Conservation (phyloP, 805 yeast species). For the Teunomyces panamensis region DNA sequence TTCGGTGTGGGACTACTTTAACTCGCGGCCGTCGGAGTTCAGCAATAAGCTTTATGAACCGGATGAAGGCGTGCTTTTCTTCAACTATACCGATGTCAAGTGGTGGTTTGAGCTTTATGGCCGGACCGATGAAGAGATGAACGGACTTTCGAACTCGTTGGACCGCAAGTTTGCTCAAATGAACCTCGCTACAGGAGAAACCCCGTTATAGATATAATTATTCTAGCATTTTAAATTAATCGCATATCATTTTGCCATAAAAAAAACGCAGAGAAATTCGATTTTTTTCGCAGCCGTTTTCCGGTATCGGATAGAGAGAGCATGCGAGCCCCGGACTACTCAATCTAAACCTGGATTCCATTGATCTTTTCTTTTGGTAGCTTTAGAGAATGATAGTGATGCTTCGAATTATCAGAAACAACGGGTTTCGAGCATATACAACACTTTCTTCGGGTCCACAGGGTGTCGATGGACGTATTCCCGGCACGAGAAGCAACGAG, state of each 20-base stretch:
- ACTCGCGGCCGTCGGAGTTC: slow-evolving; percentile 71
- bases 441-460: slow-evolving; percentile 26
- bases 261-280: too few species aligned
- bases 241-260: background rate
- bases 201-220: background rate
- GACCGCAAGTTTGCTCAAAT: slow-evolving; percentile 42
- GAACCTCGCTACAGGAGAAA: slow-evolving; percentile 15
- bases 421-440: background rate
- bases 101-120: slow-evolving; percentile 94
- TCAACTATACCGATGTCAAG: slow-evolving; percentile 58
- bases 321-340: slow-evolving; percentile 5
- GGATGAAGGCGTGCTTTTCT: slow-evolving; percentile 46
- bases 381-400: background rate
- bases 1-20: slow-evolving; percentile 92
- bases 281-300: background rate
- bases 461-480: slow-evolving; percentile 39
- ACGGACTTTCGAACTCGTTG: slow-evolving; percentile 38
- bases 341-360: background rate
- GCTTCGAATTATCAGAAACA: background rate
- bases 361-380: background rate
- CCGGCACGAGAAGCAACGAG: slow-evolving; percentile 30
- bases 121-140: slow-evolving; percentile 57
- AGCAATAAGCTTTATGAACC: slow-evolving; percentile 46
- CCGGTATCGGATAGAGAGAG: slow-evolving; percentile 2
- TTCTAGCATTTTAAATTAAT: background rate